Evolutionary conservation across 352 stramenopile species (phyloP).

Genomic region (Globisporangium nagaii): DNA sequence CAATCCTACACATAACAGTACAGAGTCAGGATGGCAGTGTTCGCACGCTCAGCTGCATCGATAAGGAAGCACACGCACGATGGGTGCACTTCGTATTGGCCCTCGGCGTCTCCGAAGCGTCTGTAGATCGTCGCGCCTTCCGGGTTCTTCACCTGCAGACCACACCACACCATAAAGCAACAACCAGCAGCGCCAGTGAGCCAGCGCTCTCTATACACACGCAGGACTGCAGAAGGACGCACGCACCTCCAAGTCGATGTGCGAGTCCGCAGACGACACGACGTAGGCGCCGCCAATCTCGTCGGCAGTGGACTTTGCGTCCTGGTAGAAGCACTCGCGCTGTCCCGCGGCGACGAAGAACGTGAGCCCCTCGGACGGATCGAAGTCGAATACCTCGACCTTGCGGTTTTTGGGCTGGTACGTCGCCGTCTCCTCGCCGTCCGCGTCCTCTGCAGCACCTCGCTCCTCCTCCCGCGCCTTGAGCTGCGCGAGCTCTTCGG

Average conservation of each 20-base stretch:
- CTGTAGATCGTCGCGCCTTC: conserved; percentile 47
- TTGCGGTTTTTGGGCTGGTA: conserved; percentile 37
- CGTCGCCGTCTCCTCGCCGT: conserved; percentile 8
- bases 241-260: conserved; percentile 56
- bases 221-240: too few species aligned
- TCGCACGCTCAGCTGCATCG: not conserved
- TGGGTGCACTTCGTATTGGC: conserved; percentile 59
- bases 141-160: conserved; percentile 52
- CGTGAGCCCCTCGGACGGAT: conserved; percentile 73
- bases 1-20: conserved; percentile 25
- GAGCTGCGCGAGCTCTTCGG: not conserved
- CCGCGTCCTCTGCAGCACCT: conserved; percentile 4
- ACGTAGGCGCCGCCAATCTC: conserved; percentile 63
- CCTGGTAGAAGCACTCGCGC: conserved; percentile 63
- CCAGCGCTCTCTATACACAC: too few species aligned
- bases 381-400: conserved; percentile 73
- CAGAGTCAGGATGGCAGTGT: too few species aligned
- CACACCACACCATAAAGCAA: not conserved
- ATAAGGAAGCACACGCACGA: conserved; percentile 25
- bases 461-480: not conserved
- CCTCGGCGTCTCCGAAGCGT: conserved; percentile 56
- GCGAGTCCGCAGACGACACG: conserved; percentile 63
- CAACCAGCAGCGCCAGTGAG: not conserved
- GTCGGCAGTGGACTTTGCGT: conserved; percentile 64
- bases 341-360: conserved; percentile 51